Percentiles rank a stretch among this genome's conserved stretches.
phyloP scores from a whole-genome alignment of 805 yeast genomes.

The Yamadazyma sp. region DNA sequence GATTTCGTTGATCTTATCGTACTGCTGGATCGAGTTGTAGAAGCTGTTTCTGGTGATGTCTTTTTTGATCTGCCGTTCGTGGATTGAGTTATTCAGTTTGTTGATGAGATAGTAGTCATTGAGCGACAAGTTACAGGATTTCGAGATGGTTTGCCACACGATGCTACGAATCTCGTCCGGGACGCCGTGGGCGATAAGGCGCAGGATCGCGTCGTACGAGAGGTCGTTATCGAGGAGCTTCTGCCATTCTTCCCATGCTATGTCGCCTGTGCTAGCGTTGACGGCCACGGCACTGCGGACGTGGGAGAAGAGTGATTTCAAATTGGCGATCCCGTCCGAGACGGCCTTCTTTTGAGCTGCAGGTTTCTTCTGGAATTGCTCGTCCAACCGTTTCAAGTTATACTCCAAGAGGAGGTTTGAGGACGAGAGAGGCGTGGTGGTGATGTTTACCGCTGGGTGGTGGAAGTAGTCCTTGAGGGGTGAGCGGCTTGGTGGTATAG shows the following conservation, averaged over 20 bases:
- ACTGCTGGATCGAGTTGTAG: conserved; percentile 55
- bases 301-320: conserved; percentile 23
- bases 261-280: conserved; percentile 20
- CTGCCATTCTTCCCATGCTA: conserved; percentile 90
- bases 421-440: conserved; percentile 8
- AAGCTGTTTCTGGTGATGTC: conserved; percentile 87
- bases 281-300: conserved; percentile 26
- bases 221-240: conserved; percentile 74
- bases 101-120: conserved; percentile 58
- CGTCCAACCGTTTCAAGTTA: conserved; percentile 56
- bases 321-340: conserved; percentile 37
- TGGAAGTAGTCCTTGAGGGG: conserved; percentile 12
- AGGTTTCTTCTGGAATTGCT: conserved; percentile 45
- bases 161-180: conserved; percentile 86
- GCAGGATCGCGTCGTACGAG: conserved; percentile 60
- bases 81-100: conserved; percentile 53
- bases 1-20: conserved; percentile 61
- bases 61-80: conserved; percentile 73
- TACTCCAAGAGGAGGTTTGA: conserved; percentile 2
- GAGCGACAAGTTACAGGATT: conserved; percentile 65
- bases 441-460: conserved; percentile 12
- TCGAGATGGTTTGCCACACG: conserved; percentile 87
- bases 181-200: conserved; percentile 70
- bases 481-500: conserved; percentile 10
- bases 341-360: conserved; percentile 37